phyloP scores from a whole-genome alignment of 352 stramenopile species.

The Globisporangium acanthophoron region DNA sequence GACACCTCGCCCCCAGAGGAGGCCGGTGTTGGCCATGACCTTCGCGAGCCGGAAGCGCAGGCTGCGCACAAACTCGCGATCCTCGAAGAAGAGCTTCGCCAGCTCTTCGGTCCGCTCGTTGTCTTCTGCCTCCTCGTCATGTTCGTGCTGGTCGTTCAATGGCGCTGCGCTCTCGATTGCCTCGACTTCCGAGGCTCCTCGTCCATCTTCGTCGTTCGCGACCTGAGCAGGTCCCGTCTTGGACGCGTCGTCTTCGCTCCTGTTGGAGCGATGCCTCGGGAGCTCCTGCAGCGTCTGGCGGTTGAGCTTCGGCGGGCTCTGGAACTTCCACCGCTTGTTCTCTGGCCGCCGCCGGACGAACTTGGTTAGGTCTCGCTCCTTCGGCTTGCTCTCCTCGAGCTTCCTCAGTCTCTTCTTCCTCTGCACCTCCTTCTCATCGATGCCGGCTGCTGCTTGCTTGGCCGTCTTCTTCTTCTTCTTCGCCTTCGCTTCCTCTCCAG shows the following conservation, averaged over 20 bases:
- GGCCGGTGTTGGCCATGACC: conserved; percentile 86
- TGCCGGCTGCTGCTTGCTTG: conserved; percentile 3
- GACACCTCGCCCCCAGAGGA: conserved; percentile 87
- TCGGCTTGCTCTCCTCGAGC: conserved; percentile 8
- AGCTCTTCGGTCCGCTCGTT: conserved; percentile 45
- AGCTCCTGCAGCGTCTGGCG: conserved; percentile 23
- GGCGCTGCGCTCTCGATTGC: conserved; percentile 1
- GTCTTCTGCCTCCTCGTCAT: conserved; percentile 6
- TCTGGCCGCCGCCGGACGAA: conserved; percentile 59
- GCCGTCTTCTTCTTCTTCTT: neutral
- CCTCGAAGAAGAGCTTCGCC: conserved; percentile 59
- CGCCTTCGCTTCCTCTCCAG: neutral
- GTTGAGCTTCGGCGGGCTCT: conserved; percentile 59
- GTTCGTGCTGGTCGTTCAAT: neutral
- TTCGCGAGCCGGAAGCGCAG: conserved; percentile 59
- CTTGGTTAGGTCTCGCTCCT: conserved; percentile 15
- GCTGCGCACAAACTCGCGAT: conserved; percentile 57
- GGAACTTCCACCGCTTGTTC: conserved; percentile 64
- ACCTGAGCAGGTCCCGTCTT: neutral
- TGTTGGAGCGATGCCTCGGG: conserved; percentile 7
- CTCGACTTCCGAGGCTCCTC: conserved; percentile 1
- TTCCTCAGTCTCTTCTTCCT: conserved; percentile 8
- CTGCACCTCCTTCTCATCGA: conserved; percentile 9
- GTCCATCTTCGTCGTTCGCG: neutral
- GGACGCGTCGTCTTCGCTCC: conserved; percentile 4